Evolutionary conservation across 441 rosid genomes (phyloP), one percentile per base, ranked within the genome.

Genomic region (Brassica balearica): DNA sequence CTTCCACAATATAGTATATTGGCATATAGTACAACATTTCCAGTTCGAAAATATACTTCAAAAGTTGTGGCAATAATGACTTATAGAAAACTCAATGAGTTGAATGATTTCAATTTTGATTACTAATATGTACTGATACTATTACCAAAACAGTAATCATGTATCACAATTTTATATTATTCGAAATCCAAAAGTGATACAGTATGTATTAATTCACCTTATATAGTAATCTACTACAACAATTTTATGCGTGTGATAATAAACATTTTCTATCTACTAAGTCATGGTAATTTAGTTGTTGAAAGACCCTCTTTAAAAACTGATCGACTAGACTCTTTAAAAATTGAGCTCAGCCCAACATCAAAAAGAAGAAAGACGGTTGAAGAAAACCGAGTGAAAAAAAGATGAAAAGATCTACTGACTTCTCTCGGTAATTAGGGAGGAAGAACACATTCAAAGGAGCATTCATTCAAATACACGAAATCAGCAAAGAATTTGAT

Each of bases 31-130:
- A 9, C 34, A 56, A 11, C 0, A 19, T 11, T 60, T 10, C 34
- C 34, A 59, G 10, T 10, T 8, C 14, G 8, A 60, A 60, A 71
- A 4, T 46, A 46, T 0, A 46, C 53, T 46, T 4, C 60, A 63
- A 46, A 55, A 63, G 70, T 73, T 64, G 69, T 64, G 70, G 63
- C 25, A 73, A 64, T 64, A 20, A 73, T 73, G 76, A 73, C 51
- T 48, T 27, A 10, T 15, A 22, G 8, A n/a, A 41, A 41, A 72
- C 25, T 61, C 68, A 29, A 17, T 19, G 25, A 51, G 63, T 51
- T 63, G 14, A 51, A 73, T 63, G 48, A 63, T 63, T 72, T 25
- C 51, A 17, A 48, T 63, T 63, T 10, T 62, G 29, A 62, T 72
- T 46, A 46, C 76, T 43, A 25, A 61, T 38, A 36, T 36, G 43